These are phyloP conservation scores for Filosporella fistucella DNA, from an alignment of 495 filamentous ascomycete genomes.

Conservation along the genomic window DNA sequence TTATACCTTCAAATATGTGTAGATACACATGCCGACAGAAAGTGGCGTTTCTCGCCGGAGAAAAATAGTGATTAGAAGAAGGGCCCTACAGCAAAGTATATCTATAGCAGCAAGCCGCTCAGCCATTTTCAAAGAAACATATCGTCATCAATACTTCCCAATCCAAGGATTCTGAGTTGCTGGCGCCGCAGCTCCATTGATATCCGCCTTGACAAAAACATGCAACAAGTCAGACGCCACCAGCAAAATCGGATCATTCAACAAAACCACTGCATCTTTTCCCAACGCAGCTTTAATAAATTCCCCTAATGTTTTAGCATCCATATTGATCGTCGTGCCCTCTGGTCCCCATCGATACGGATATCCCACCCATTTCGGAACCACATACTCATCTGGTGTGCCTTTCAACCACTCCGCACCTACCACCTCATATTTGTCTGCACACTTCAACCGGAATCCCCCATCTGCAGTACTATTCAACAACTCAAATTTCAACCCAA, in stretches of 20 bases:
- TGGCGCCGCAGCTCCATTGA: conserved; percentile 16
- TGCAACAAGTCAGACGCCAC: conserved; percentile 13
- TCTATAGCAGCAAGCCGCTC: too few relatives aligned
- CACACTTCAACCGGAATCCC: conserved; percentile 3
- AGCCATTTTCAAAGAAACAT: too few relatives aligned
- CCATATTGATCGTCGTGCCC: conserved; percentile 12
- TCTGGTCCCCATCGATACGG: conserved; percentile 20
- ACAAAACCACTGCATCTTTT: not conserved
- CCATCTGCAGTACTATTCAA: conserved; percentile 14
- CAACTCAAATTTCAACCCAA: conserved; percentile 13
- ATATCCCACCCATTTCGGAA: conserved; percentile 13
- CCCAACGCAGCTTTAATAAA: conserved; percentile 11
- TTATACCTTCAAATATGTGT: too few relatives aligned
- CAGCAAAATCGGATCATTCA: conserved; percentile 6
- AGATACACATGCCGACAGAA: too few relatives aligned
- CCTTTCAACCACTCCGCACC: conserved; percentile 7
- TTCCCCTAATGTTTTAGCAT: conserved; percentile 6
- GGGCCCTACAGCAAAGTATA: too few relatives aligned
- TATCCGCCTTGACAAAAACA: conserved; percentile 17
- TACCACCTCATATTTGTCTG: conserved; percentile 7
- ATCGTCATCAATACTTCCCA: conserved; percentile 15
- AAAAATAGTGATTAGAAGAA: too few relatives aligned
- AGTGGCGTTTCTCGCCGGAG: too few relatives aligned
- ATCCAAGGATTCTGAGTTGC: conserved; percentile 11
- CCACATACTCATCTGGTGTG: conserved; percentile 1